Evolutionary conservation across 805 yeast genomes (phyloP), one percentile per base, ranked within the genome.

Genomic region (Ogataea paraovalis): DNA sequence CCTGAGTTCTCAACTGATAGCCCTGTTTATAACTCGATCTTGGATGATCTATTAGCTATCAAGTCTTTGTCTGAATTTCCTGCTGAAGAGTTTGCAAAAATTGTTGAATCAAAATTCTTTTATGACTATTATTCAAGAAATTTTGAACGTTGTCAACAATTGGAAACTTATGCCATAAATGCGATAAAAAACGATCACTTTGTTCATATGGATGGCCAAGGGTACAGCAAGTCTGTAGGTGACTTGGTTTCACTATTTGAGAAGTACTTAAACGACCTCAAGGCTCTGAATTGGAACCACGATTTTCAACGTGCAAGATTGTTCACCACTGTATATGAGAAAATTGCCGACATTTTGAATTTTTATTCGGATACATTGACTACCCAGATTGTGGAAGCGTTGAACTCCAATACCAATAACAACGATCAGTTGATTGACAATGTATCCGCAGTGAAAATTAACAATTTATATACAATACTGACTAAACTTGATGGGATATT

Each of bases 361-460:
- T 32, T 22, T 16, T 51, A 50, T 43, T 46, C 54, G n/a, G 43
- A 39, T 10, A 20, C 33, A 13, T 45, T 56, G 30, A 48, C 55
- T 4, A 28, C 37, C 4, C 55, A 56, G 14, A 37, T 56, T 18
- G 36, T 52, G 14, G 43, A 39, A 13, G 47, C 47, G 10, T 38
- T 54, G 27, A 33, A 45, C 22, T 39, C 41, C 12, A 39, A 16
- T 23, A 39, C 30, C 2, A 41, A 39, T 7, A 18, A 28, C 21
- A 18, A 28, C 21, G 32, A 28, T 10, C 39, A 32, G 2, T 25
- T 48, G 12, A 34, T 43, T 39, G 41, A 37, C 12, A 39, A 37
- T 10, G 39, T 51, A n/a, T 41, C 53, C 8, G 52, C 49, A 32
- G 51, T 50, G 18, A 56, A 54, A 41, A 46, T 56, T 37, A 56